Percentiles rank a stretch among this genome's conserved stretches.
phyloP scores from a whole-genome alignment of 441 rosid species.

The Populus hybrid region DNA sequence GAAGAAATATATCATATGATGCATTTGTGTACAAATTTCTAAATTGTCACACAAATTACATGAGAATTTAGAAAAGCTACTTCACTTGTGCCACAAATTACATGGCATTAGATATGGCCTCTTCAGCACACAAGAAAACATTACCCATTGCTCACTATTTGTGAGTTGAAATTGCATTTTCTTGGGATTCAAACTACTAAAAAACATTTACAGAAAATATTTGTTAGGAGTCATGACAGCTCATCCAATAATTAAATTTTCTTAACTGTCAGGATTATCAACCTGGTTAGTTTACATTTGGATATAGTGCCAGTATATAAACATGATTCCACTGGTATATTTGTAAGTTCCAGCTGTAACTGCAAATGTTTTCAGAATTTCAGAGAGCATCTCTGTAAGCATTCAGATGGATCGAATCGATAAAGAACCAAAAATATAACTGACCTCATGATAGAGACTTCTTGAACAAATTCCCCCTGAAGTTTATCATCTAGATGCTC shows the following conservation, averaged over 20 bases:
- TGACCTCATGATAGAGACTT: constrained; percentile 68
- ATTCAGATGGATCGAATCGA: background rate
- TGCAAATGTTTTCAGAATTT: background rate
- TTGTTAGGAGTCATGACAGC: background rate
- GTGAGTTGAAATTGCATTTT: background rate
- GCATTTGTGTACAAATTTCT: background rate
- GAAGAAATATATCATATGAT: background rate
- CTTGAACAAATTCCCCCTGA: constrained; percentile 60
- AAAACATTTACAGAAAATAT: background rate
- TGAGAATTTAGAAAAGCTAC: background rate
- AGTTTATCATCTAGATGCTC: constrained; percentile 46
- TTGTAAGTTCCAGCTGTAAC: background rate
- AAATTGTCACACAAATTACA: background rate
- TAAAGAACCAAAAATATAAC: constrained; percentile 12
- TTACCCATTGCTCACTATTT: background rate
- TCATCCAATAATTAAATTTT: background rate
- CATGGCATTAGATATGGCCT: background rate
- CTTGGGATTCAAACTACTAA: background rate
- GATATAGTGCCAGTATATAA: background rate
- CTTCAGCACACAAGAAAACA: background rate
- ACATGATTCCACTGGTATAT: background rate
- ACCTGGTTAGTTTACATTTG: background rate
- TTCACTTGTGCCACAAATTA: background rate
- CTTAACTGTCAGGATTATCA: background rate
- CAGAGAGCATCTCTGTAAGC: background rate